Base-by-base conservation (phyloP, 176 grass and related monocot species). In the Oryza brachyantha region DNA sequence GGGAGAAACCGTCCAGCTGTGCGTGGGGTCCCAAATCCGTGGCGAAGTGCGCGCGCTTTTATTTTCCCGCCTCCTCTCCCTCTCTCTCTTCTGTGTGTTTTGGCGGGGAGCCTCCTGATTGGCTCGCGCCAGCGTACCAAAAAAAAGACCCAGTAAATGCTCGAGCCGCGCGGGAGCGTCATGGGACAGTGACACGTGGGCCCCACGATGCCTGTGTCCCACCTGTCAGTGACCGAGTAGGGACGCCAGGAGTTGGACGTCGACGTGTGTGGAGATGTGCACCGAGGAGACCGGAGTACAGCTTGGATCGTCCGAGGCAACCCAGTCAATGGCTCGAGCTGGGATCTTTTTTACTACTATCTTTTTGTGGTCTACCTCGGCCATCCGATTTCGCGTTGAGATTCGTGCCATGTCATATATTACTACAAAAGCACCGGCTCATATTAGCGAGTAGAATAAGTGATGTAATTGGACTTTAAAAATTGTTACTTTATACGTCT, bases 21-120 rank as follows among this genome's bases (percentile, higher is more conserved):
- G 64, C 17, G 52, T 75, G 86, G 81, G 86, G 36, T 71, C 66
- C 61, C 22, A 68, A 78, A 27, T 64, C 75, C 29, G 22, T 67
- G 39, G 68, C 9, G 66, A 72, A 55, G 59, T 41, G 75, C 71
- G 70, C 86, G 76, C 76, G 81, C 76, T 81, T 84, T 80, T 76
- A 71, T 84, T 84, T 88, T 88, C 71, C 86, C 70, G 86, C 81
- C 72, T 6, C 64, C 22, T 76, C 72, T 6, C 64, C 22, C 2
- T 19, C 24, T 2, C 45, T 26, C 43, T 46, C 42, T 2, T 12
- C 17, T 52, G 19, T 52, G 48, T 57, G 52, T 38, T 84, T 88
- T 88, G 86, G 81, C 81, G 81, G 76, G 86, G 76, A 88, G 81
- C 14, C 26, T 64, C 32, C 81, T 70, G 29, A 88, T 84, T 75